Percentiles rank a stretch among this genome's conserved stretches.
Evolutionary conservation across 768 basidiomycete genomes (phyloP).

Genomic region (Kwoniella botswanensis): DNA sequence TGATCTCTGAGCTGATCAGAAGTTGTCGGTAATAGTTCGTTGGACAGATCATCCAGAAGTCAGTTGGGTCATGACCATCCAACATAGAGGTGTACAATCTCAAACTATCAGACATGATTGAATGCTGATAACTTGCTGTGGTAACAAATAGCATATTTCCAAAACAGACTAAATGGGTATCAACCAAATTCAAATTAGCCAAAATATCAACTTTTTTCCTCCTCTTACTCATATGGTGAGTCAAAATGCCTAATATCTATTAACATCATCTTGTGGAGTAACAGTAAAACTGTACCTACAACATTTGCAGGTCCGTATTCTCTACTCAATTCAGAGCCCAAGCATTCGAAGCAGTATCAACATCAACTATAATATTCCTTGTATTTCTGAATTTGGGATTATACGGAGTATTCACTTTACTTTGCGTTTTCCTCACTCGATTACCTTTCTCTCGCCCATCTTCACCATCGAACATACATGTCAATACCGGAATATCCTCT

Average conservation of each 20-base stretch:
- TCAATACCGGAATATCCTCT: neutral
- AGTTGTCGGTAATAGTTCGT: conserved; percentile 25
- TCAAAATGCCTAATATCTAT: neutral
- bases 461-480: neutral
- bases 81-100: neutral
- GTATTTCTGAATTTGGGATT: conserved; percentile 42
- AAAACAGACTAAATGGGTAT: conserved; percentile 36
- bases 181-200: conserved; percentile 33
- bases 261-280: too few species aligned
- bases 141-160: conserved; percentile 26
- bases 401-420: conserved; percentile 38
- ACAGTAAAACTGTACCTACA: neutral
- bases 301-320: conserved; percentile 37
- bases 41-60: conserved; percentile 49
- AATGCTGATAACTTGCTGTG: neutral
- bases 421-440: conserved; percentile 37
- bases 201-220: conserved; percentile 46
- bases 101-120: too few species aligned
- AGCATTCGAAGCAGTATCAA: conserved; percentile 41
- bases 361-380: conserved; percentile 41
- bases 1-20: neutral
- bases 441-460: conserved; percentile 39
- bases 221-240: conserved; percentile 49
- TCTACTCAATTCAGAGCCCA: conserved; percentile 43
- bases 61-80: neutral